Evolutionary conservation across 495 filamentous ascomycete species (phyloP), one percentile per base, ranked within the genome.

Genomic region (Evernia prunastri): DNA sequence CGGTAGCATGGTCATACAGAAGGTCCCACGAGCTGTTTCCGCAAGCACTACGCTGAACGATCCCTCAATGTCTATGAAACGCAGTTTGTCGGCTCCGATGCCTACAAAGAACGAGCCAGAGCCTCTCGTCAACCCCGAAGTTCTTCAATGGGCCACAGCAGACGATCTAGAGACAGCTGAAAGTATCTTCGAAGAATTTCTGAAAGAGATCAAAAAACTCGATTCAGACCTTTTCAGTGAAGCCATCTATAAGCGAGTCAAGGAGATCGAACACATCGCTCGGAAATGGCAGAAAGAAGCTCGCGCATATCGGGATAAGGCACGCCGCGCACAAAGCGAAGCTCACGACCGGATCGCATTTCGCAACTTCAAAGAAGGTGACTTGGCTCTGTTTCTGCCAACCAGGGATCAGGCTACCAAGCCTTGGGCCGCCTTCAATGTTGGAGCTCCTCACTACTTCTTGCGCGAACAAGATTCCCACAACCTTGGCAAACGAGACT

Each of bases 391-490:
- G 13, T 99, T 99, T 79, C 80, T 97, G 17, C 94, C 94, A 0
- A 99, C 94, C 0, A 81, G 92, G 29, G 97, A 97, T 67, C 92
- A 96, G 72, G 88, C 87, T 31, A 94, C 91, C 8, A 87, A 94
- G 13, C 92, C 94, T 5, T 99, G 94, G 94, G 94, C 94, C 7
- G 94, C 95, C 5, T 99, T 99, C 79, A 99, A 99, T 71, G 87
- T 97, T 56, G 91, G 91, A 1, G 93, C 91, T 59, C 94, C 94
- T 18, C 94, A 99, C 73, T 97, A 91, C 76, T 99, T 99, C 78
- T 79, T 99, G 0, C 88, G 91, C 37, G 94, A 99, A 74, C 90
- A 95, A 73, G 92, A 96, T 62, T 79, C 81, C 0, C 95, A 97
- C 70, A 89, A 91, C 63, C 81, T 99, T 17, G 80, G 86, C 47